phyloP scores from a whole-genome alignment of 2,329 filamentous ascomycete genomes.

The Talaromyces islandicus region DNA sequence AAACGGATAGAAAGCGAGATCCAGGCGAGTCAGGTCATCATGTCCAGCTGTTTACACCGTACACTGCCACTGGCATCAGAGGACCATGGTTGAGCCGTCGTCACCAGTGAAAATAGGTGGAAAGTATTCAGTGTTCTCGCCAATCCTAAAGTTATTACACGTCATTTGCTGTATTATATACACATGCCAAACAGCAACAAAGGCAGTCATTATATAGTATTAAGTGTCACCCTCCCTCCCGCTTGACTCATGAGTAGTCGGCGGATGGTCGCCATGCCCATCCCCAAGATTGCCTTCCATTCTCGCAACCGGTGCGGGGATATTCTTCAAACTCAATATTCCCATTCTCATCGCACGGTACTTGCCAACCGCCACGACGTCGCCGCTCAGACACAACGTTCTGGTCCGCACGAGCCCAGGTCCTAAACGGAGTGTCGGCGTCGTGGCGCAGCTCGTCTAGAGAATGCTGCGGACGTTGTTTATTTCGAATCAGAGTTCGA shows the following conservation, averaged over 20 bases:
- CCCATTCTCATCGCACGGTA: constrained; percentile 2
- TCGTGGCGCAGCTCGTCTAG: constrained; percentile 17
- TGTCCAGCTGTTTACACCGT: background rate
- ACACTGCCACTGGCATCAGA: background rate
- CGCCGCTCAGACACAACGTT: constrained; percentile 24
- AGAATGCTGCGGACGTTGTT: background rate
- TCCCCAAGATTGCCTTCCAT: background rate
- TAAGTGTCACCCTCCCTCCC: background rate
- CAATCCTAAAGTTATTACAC: background rate
- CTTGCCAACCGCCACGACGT: constrained; percentile 16
- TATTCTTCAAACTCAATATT: background rate
- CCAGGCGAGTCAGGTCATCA: background rate
- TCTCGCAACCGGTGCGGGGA: background rate
- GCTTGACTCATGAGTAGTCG: background rate
- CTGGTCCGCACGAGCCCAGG: constrained; percentile 28
- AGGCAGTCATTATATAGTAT: background rate
- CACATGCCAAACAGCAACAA: background rate
- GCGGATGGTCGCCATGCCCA: background rate
- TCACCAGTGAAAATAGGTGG: background rate
- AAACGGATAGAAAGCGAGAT: background rate
- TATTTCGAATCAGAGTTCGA: constrained; percentile 1
- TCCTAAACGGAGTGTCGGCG: constrained; percentile 33
- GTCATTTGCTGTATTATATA: background rate
- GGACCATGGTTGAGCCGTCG: background rate
- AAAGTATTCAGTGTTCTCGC: background rate